Percentiles rank a stretch among this genome's conserved stretches.
These are phyloP conservation scores for Sclerospora graminicola DNA, from an alignment of 352 stramenopile species.

Conservation along the genomic window DNA sequence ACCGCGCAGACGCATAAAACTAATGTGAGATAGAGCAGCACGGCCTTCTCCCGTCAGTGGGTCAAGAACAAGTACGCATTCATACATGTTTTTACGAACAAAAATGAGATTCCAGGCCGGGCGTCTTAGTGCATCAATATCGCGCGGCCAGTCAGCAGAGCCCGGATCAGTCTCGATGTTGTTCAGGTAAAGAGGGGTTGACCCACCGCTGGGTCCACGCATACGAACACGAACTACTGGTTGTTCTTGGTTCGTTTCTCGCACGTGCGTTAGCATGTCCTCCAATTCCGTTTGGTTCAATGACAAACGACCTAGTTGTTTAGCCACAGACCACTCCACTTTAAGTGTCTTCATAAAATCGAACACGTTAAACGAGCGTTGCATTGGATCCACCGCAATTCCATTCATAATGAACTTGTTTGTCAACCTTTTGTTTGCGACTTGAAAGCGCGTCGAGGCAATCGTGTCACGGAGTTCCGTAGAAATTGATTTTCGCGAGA, in stretches of 20 bases:
- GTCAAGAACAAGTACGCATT: constrained; percentile 67
- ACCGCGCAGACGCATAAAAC: constrained; percentile 58
- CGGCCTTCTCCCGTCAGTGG: constrained; percentile 40
- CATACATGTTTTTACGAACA: constrained; percentile 82
- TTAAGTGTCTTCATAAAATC: constrained; percentile 79
- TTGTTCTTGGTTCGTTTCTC: constrained; percentile 32
- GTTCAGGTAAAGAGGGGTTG: constrained; percentile 69
- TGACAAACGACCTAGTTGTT: constrained; percentile 43
- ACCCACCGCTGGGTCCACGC: constrained; percentile 42
- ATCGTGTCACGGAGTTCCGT: constrained; percentile 38
- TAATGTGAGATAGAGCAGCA: constrained; percentile 41
- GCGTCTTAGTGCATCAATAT: constrained; percentile 35
- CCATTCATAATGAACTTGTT: constrained; percentile 86
- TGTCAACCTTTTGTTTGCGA: constrained; percentile 21
- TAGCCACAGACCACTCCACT: constrained; percentile 64
- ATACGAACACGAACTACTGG: constrained; percentile 51
- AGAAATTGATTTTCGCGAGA: constrained; percentile 47
- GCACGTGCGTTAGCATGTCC: constrained; percentile 50
- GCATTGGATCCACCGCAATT: constrained; percentile 67
- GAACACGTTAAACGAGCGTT: constrained; percentile 89
- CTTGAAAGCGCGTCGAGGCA: constrained; percentile 25
- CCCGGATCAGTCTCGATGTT: constrained; percentile 66
- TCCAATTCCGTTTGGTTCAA: constrained; percentile 38
- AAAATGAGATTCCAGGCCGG: constrained; percentile 79
- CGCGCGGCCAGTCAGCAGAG: constrained; percentile 33